A percentile compares a stretch with the other conserved stretches of the same genome.
Conservation (phyloP, 805 yeast species). For the Dipodascopsis uninucleata region DNA sequence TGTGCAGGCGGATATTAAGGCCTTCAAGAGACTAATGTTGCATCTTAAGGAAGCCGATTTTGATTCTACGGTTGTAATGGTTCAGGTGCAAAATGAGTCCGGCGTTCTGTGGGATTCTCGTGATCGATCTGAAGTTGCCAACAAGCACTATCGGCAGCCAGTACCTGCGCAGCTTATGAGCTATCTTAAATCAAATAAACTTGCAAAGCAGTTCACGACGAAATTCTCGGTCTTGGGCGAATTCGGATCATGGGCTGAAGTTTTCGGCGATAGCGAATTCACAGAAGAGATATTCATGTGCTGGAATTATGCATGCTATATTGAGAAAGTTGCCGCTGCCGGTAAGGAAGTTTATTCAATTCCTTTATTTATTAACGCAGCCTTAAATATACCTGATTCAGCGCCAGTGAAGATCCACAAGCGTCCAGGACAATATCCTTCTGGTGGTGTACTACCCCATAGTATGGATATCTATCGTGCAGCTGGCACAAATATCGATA, state of each 20-base stretch:
- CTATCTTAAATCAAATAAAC: neutral
- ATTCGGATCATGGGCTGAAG: neutral
- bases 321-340: slow-evolving; percentile 8
- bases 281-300: slow-evolving; percentile 8
- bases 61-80: neutral
- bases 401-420: neutral
- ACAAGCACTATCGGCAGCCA: neutral
- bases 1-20: neutral
- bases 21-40: neutral
- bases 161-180: neutral
- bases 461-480: slow-evolving; percentile 1
- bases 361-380: slow-evolving; percentile 3
- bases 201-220: neutral
- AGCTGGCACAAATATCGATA: slow-evolving; percentile 1
- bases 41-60: neutral
- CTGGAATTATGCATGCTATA: slow-evolving; percentile 1
- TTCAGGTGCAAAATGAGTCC: neutral
- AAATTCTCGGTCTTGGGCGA: neutral
- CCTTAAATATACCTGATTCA: neutral
- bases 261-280: neutral
- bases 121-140: neutral
- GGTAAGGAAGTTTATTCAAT: slow-evolving; percentile 3
- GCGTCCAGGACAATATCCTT: slow-evolving; percentile 3
- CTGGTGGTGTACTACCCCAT: slow-evolving; percentile 3
- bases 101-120: neutral